These are phyloP conservation scores for Chrysanthemum lavandulifolium DNA, from an alignment of 129 eudicot genomes.

Conservation along the genomic window DNA sequence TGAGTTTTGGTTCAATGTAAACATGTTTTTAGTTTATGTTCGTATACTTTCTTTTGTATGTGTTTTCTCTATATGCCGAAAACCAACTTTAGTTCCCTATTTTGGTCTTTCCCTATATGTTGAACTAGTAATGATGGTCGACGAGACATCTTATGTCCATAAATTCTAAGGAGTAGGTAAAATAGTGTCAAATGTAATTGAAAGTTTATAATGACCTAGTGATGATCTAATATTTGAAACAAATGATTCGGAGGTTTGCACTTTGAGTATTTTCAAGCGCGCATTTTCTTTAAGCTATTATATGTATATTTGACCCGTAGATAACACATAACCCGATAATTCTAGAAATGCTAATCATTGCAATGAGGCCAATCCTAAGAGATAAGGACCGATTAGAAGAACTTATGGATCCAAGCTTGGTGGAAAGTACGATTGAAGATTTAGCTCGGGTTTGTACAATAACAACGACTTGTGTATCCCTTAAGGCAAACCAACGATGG, in stretches of 20 bases:
- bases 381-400: too few relatives aligned
- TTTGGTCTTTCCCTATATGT: too few relatives aligned
- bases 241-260: not conserved
- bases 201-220: not conserved
- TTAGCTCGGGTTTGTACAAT: conserved; percentile 72
- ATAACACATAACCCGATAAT: not conserved
- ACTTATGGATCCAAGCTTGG: too few relatives aligned
- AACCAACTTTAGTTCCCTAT: too few relatives aligned
- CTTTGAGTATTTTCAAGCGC: not conserved
- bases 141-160: not conserved
- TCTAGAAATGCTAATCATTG: conserved; percentile 17
- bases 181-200: not conserved
- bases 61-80: too few relatives aligned
- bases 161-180: not conserved
- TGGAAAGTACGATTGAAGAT: conserved; percentile 85
- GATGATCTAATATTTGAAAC: not conserved
- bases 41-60: too few relatives aligned
- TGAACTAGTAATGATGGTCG: not conserved
- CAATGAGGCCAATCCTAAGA: conserved; percentile 89
- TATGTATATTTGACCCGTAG: not conserved
- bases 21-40: too few relatives aligned
- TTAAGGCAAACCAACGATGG: conserved; percentile 87
- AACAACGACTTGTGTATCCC: conserved; percentile 98
- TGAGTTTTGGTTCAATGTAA: too few relatives aligned
- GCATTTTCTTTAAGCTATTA: not conserved